Evolutionary conservation across 495 filamentous ascomycete species (phyloP).

Genomic region (Evansstolkia leycettana): DNA sequence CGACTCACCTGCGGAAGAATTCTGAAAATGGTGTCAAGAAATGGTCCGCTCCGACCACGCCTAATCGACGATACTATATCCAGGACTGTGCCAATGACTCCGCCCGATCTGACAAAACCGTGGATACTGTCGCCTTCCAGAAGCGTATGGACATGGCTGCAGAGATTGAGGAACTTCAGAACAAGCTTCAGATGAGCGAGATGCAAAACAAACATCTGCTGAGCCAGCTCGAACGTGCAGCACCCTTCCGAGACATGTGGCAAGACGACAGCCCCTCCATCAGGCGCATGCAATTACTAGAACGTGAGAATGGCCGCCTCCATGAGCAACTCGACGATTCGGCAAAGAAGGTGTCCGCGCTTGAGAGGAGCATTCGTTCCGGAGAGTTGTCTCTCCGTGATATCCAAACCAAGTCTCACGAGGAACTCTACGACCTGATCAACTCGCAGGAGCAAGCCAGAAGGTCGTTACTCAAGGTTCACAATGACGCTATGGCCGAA

Average conservation of each 20-base stretch:
- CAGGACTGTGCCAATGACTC: constrained; percentile 59
- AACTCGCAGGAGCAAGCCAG: constrained; percentile 89
- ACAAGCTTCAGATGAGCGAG: constrained; percentile 86
- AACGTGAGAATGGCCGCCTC: constrained; percentile 81
- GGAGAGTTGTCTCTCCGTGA: constrained; percentile 89
- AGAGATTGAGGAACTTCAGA: constrained; percentile 87
- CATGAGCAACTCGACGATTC: constrained; percentile 96
- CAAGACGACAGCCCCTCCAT: constrained; percentile 76
- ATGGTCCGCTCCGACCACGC: constrained; percentile 64
- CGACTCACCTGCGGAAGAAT: constrained; percentile 61
- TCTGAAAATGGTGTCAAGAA: constrained; percentile 51
- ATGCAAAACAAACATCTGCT: constrained; percentile 95
- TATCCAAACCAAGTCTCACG: constrained; percentile 85
- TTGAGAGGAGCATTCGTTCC: constrained; percentile 76
- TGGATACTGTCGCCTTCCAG: constrained; percentile 81
- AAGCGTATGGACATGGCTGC: constrained; percentile 83
- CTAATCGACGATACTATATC: constrained; percentile 57
- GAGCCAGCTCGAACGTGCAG: constrained; percentile 63
- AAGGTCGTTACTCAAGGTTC: constrained; percentile 63
- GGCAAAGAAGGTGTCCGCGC: constrained; percentile 76
- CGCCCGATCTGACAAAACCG: constrained; percentile 73
- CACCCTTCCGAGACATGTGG: constrained; percentile 45
- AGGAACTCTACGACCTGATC: constrained; percentile 88
- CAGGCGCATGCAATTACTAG: constrained; percentile 77
- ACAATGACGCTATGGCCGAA: constrained; percentile 77